Evolutionary conservation across 371 early-diverging fungal species (phyloP), one percentile per base, ranked within the genome.

Genomic region (Chytridium lagenaria): DNA sequence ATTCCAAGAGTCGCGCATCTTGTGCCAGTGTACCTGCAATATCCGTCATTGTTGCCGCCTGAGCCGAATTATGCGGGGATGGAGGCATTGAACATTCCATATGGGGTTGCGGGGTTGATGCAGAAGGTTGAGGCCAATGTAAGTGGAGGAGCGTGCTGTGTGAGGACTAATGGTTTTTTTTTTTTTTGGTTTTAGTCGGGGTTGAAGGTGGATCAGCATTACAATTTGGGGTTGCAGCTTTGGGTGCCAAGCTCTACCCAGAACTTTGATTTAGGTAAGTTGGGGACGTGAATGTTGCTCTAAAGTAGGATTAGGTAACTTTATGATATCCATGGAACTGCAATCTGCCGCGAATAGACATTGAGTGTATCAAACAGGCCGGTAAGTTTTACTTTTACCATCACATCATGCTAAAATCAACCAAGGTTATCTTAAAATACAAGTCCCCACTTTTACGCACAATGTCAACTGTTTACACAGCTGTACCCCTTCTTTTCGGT

Each of bases 301-400:
- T 72, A n/a, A 52, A 52, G 16, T 5, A 36, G 44, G 34, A 67
- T 33, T 37, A 74, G 77, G 94, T 50, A 93, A 92, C 82, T 94
- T 94, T 78, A 95, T 96, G 95, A 87, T 95, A n/a, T 69, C 80
- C 50, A 81, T 93, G 55, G 86, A 89, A 36, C 78, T 95, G 39
- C 80, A 81, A 50, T 83, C 87, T 1, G 33, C 68, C 31, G 59
- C 51, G 67, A 90, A 89, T 59, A 77, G 36, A 77, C 80, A 2
- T 75, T 92, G 34, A 80, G 81, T 55, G 69, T 79, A 30, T 83
- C 92, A 23, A 86, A 85, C 66, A 86, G 95, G 57, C 91, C 95
- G 34, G 92, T 90, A 80, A 77, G 85, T 70, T n/a, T n/a, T 19
- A 26, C 59, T 38, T 50, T 37, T 49, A n/a, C 30, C 50, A 37